Evolutionary conservation across 108 stramenopile species (phyloP), one percentile per base, ranked within the genome.

Genomic region (Fistulifera solaris): DNA sequence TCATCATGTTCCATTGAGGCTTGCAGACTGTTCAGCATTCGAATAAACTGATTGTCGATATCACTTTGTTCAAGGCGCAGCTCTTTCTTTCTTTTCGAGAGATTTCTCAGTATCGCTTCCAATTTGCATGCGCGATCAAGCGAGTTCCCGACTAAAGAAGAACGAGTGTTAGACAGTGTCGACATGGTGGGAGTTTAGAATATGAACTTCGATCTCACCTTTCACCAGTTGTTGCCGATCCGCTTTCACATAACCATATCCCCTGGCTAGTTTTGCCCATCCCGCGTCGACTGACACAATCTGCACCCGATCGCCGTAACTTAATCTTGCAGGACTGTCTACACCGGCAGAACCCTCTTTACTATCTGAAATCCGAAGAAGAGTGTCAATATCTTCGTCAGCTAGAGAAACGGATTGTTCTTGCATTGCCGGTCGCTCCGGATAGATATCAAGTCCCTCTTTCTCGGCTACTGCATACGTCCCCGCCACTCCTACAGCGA

Each of bases 231-330:
- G 70, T 42, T 65, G 59, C 56, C 69, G 66, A 40, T 73, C 85
- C 45, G 72, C 70, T 28, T 70, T 65, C 12, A 87, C 76, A 53
- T 76, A 87, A 21, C 85, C 85, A 61, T 83, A 83, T 7, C 85
- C 85, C 56, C 85, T 59, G 4, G 85, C 81, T 44, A 87, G 58
- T 44, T 87, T 87, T 6, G 81, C 85, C 85, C 85, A 87, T 44
- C 81, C 81, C 21, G 59, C 60, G 47, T 80, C 76, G 46, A 76
- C 72, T 17, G 76, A 67, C 27, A 87, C 85, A 49, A 87, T 74
- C 57, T 87, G 85, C 5, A 87, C 81, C 31, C 85, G 67, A 67
- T 87, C 85, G 11, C 85, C 85, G 47, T 71, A 80, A 31, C 65
- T 75, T 27, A 87, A 59, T 40, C 44, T 58, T 56, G 64, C 41